These are phyloP conservation scores for Ambrosiella cleistominuta DNA, from an alignment of 2,329 filamentous ascomycete species.

Conservation along the genomic window DNA sequence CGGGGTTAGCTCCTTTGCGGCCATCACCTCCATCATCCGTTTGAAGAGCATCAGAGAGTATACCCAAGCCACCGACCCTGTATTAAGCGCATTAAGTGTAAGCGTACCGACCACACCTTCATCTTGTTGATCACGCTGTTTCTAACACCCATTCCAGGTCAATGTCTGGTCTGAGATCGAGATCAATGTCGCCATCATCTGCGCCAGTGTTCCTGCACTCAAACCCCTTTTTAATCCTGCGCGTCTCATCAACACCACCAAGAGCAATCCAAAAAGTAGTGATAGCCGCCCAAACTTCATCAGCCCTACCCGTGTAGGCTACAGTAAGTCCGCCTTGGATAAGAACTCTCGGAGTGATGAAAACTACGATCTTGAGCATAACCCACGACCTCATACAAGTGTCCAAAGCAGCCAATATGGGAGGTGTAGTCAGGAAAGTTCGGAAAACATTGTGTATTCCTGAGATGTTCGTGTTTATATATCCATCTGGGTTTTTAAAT, in stretches of 20 bases:
- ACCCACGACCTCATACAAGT: background rate
- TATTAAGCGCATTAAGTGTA: conserved; percentile 16
- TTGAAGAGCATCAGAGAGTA: conserved; percentile 24
- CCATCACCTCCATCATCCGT: conserved; percentile 23
- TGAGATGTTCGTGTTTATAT: background rate
- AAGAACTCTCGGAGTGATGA: conserved; percentile 4
- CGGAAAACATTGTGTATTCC: background rate
- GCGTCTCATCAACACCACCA: conserved; percentile 13
- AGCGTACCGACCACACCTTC: conserved; percentile 13
- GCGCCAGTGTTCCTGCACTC: conserved; percentile 30
- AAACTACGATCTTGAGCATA: background rate
- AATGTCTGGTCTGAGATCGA: conserved; percentile 32
- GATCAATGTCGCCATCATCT: conserved; percentile 31
- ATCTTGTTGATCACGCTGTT: conserved; percentile 13
- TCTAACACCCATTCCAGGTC: conserved; percentile 14
- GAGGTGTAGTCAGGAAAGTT: background rate
- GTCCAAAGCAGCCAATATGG: background rate
- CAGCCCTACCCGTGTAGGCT: conserved; percentile 3
- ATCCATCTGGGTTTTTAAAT: background rate
- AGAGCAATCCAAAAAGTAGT: background rate
- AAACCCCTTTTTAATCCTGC: conserved; percentile 29
- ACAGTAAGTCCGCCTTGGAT: conserved; percentile 6
- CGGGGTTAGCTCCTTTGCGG: conserved; percentile 23
- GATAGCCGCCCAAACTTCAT: conserved; percentile 5
- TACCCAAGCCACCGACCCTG: conserved; percentile 21